Conservation (phyloP, 2,329 filamentous ascomycete genomes). For the Paracamarosporium sp. region DNA sequence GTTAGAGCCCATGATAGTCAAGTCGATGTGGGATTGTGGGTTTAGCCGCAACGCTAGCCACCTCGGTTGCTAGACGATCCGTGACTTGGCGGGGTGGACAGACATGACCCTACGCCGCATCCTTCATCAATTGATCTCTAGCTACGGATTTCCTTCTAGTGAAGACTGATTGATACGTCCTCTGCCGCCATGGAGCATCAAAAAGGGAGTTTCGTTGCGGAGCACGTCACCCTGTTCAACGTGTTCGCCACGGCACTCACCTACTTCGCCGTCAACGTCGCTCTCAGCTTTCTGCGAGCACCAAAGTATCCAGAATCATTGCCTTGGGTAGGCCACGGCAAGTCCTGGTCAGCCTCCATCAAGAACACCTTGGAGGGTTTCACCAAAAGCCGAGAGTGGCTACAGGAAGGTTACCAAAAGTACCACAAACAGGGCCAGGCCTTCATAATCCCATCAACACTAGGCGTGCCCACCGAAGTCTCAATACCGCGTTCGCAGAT, state of each 20-base stretch:
- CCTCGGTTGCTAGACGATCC: constrained; percentile 1
- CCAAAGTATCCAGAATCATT: constrained; percentile 24
- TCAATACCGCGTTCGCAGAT: constrained; percentile 45
- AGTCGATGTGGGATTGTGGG: not conserved
- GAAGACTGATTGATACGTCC: not conserved
- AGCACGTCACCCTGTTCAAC: constrained; percentile 11
- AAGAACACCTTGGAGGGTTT: constrained; percentile 26
- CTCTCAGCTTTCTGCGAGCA: constrained; percentile 18
- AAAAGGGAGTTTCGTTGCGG: not conserved
- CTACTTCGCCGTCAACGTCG: constrained; percentile 20
- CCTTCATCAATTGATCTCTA: not conserved
- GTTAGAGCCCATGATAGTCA: not conserved
- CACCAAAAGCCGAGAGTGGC: constrained; percentile 30
- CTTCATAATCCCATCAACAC: constrained; percentile 33
- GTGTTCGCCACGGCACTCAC: constrained; percentile 22
- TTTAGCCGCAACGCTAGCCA: constrained; percentile 6
- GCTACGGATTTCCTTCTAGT: not conserved
- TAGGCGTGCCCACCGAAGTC: constrained; percentile 34
- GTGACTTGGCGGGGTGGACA: not conserved
- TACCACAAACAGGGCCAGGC: constrained; percentile 32
- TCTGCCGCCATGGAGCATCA: constrained; percentile 3
- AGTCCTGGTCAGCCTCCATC: constrained; percentile 24
- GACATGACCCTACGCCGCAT: not conserved
- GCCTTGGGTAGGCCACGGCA: constrained; percentile 35
- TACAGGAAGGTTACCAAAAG: constrained; percentile 26